Percentiles rank a stretch among this genome's conserved stretches.
Evolutionary conservation across 2,329 filamentous ascomycete genomes (phyloP).

Genomic region (Penicillium oxalicum): DNA sequence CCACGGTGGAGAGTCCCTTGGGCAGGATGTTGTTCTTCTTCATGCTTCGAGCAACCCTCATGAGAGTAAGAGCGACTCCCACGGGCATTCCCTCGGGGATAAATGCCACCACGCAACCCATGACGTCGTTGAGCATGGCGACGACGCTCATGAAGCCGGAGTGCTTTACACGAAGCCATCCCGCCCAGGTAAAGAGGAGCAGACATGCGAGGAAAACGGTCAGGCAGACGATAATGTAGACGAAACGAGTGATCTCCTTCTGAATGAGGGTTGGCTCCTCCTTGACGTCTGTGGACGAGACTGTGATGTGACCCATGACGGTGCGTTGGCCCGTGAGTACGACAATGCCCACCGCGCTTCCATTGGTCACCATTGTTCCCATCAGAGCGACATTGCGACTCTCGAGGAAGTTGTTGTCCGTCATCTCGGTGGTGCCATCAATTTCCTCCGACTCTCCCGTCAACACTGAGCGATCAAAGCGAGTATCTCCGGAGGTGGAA

Average conservation of each 20-base stretch:
- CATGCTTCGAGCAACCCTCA: constrained; percentile 70
- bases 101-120: constrained; percentile 48
- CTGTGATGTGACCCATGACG: constrained; percentile 69
- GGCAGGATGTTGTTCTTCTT: constrained; percentile 68
- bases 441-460: constrained; percentile 66
- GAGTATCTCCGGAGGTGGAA: constrained; percentile 61
- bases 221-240: constrained; percentile 60
- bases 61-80: constrained; percentile 66
- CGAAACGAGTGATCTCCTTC: constrained; percentile 65
- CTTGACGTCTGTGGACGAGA: constrained; percentile 63
- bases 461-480: constrained; percentile 66
- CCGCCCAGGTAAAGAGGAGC: constrained; percentile 51
- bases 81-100: constrained; percentile 64
- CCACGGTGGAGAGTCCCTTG: constrained; percentile 65
- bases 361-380: constrained; percentile 68
- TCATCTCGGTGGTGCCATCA: constrained; percentile 56
- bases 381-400: constrained; percentile 69
- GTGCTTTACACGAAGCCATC: constrained; percentile 60
- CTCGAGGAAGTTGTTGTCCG: constrained; percentile 68
- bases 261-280: constrained; percentile 63
- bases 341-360: constrained; percentile 61
- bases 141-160: constrained; percentile 65
- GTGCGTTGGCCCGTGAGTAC: constrained; percentile 65
- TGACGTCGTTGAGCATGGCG: constrained; percentile 64
- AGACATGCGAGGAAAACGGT: constrained; percentile 57